A percentile compares a stretch with the other conserved stretches of the same genome.
Conservation (phyloP, 495 filamentous ascomycete species). For the Sabuloglossum arenarium region DNA sequence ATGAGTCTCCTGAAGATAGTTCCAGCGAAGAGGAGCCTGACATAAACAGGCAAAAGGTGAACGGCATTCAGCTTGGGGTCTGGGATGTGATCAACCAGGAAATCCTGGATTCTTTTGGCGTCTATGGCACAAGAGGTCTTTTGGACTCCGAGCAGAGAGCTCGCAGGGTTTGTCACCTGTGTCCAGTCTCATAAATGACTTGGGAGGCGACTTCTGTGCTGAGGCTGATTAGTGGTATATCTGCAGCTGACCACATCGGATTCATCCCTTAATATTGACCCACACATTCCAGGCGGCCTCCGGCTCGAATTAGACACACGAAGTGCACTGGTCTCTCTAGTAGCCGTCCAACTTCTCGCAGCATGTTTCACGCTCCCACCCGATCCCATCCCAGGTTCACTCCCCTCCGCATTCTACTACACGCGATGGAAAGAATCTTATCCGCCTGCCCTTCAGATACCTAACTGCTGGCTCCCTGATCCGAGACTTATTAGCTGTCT, state of each 20-base stretch:
- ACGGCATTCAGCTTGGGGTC: background rate
- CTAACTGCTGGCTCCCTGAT: background rate
- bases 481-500: slow-evolving; percentile 14
- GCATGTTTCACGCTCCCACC: slow-evolving; percentile 14
- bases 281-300: background rate
- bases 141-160: background rate
- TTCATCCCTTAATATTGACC: background rate
- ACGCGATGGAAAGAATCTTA: background rate
- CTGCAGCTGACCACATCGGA: background rate
- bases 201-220: background rate
- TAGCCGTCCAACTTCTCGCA: slow-evolving; percentile 14
- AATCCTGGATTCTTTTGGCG: background rate
- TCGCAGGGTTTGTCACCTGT: background rate
- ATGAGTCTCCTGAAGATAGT: background rate
- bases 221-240: background rate
- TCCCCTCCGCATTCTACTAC: background rate
- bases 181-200: background rate
- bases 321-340: slow-evolving; percentile 6
- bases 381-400: background rate
- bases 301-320: background rate
- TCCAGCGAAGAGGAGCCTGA: background rate
- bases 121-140: background rate
- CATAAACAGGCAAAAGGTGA: background rate
- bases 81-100: background rate
- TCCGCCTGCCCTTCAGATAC: background rate